These are phyloP conservation scores for Oxalis stricta DNA, from an alignment of 441 rosid genomes.

Conservation along the genomic window DNA sequence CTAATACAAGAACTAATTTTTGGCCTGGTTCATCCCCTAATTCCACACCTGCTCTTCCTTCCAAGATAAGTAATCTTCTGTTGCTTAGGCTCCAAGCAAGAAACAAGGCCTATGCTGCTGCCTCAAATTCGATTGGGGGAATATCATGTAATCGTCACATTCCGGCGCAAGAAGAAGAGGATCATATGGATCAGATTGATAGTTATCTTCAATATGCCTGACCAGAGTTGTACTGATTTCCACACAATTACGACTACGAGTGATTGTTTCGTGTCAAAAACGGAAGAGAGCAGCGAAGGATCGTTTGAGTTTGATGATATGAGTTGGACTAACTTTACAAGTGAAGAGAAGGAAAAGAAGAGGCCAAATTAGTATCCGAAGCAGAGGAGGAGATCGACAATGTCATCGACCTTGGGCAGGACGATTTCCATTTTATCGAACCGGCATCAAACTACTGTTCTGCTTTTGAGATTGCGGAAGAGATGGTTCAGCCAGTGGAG, in stretches of 20 bases:
- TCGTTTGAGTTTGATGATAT: neutral
- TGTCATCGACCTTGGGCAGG: neutral
- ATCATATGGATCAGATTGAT: conserved; percentile 4
- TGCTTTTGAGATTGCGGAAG: conserved; percentile 33
- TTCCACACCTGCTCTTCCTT: conserved; percentile 23
- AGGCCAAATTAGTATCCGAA: no score
- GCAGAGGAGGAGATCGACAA: conserved; percentile 4
- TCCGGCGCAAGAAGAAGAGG: conserved; percentile 4
- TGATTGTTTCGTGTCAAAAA: conserved; percentile 5
- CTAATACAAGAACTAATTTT: conserved; percentile 39
- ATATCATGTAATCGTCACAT: neutral
- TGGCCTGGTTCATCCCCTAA: conserved; percentile 18
- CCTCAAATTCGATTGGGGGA: neutral
- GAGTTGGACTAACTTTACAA: neutral
- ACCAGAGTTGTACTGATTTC: no score
- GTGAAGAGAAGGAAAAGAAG: neutral
- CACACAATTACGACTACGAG: no score
- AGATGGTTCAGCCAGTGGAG: conserved; percentile 21
- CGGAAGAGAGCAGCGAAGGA: neutral
- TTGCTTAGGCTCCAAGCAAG: conserved; percentile 23
- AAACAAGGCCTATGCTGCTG: conserved; percentile 1
- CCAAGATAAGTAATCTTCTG: conserved; percentile 23
- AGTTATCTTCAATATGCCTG: conserved; percentile 12
- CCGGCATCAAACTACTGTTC: conserved; percentile 4
- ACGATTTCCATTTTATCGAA: conserved; percentile 18